Conservation (phyloP, 495 filamentous ascomycete genomes). For the Saxispiralis lemnorum region DNA sequence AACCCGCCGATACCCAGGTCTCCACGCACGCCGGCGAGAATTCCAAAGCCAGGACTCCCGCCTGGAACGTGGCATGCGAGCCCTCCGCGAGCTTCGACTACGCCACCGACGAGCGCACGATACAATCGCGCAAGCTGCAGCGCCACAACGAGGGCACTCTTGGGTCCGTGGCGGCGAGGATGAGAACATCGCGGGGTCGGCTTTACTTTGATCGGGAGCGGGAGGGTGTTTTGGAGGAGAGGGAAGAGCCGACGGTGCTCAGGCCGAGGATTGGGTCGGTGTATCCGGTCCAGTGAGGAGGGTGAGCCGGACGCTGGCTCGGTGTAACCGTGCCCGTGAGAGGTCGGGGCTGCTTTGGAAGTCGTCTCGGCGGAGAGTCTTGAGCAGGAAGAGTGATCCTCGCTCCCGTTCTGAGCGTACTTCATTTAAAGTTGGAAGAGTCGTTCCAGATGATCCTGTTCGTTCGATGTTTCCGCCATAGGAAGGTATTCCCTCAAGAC, state of each 20-base stretch:
- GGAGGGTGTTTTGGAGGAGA: background rate
- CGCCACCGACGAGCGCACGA: slow-evolving; percentile 14
- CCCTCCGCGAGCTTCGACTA: background rate
- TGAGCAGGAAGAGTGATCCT: background rate
- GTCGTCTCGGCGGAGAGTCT: background rate
- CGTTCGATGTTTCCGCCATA: background rate
- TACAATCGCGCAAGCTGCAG: background rate
- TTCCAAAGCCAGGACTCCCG: slow-evolving; percentile 7
- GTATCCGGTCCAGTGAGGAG: slow-evolving; percentile 3
- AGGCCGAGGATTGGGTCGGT: slow-evolving; percentile 7
- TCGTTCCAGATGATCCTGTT: background rate
- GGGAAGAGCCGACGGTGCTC: slow-evolving; percentile 9
- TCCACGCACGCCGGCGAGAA: slow-evolving; percentile 3
- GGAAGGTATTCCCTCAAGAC: background rate
- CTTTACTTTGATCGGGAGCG: background rate
- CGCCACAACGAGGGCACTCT: background rate
- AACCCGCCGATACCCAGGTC: background rate
- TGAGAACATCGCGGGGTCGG: background rate
- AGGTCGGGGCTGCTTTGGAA: background rate
- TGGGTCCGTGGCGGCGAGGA: background rate
- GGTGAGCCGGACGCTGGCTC: no score
- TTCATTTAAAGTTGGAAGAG: background rate
- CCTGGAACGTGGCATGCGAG: slow-evolving; percentile 4
- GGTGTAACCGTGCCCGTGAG: no score
- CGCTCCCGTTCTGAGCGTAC: background rate